These are phyloP conservation scores for Mortierella sp. DNA, from an alignment of 371 early-diverging fungal genomes.

Conservation along the genomic window DNA sequence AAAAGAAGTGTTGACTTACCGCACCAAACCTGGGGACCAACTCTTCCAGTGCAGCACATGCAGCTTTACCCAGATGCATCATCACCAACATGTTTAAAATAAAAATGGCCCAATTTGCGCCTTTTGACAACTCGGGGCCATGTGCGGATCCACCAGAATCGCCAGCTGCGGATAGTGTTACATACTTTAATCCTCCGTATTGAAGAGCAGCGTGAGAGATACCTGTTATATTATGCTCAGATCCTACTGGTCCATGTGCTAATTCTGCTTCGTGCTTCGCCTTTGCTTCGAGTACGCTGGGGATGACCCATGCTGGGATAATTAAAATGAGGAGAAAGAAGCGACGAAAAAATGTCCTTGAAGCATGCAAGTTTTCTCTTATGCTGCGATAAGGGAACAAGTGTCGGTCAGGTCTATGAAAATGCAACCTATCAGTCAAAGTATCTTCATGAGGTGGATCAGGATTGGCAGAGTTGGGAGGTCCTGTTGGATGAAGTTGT, in stretches of 20 bases:
- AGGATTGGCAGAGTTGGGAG: not conserved
- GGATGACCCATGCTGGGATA: constrained; percentile 37
- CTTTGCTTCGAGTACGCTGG: constrained; percentile 18
- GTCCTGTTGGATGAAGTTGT: not conserved
- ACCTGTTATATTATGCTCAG: not conserved
- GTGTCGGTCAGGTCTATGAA: constrained; percentile 30
- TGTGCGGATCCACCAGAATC: constrained; percentile 13
- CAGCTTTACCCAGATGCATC: constrained; percentile 55
- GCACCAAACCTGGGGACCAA: constrained; percentile 42
- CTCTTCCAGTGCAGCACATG: constrained; percentile 44
- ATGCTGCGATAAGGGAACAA: constrained; percentile 33
- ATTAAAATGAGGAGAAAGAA: constrained; percentile 37
- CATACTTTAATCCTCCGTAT: constrained; percentile 1
- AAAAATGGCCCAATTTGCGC: constrained; percentile 24
- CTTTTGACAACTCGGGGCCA: constrained; percentile 22
- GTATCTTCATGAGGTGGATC: not conserved
- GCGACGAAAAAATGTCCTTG: constrained; percentile 28
- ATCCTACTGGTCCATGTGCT: constrained; percentile 4
- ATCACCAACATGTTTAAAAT: constrained; percentile 42
- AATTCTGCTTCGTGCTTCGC: not conserved
- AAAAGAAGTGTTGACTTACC: constrained; percentile 19
- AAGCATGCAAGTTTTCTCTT: constrained; percentile 25
- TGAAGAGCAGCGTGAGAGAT: not conserved
- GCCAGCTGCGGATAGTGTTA: not conserved
- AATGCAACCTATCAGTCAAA: constrained; percentile 9